Evolutionary conservation across 73 alveolate genomes (phyloP).

Genomic region (Durusdinium trenchii): DNA sequence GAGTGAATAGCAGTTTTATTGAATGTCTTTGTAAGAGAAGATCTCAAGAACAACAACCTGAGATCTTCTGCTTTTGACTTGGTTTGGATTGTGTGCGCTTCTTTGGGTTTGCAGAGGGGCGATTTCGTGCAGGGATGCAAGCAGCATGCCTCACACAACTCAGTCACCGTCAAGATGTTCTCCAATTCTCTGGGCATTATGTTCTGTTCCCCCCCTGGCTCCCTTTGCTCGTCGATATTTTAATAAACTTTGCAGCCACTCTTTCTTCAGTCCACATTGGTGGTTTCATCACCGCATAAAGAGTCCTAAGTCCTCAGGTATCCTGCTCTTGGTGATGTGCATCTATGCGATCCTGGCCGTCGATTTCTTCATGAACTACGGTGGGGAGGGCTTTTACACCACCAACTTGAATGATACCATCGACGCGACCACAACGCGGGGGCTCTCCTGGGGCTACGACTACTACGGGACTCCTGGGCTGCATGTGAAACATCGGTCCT

Average conservation of each 20-base stretch:
- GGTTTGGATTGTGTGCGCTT: no score
- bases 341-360: constrained; percentile 89
- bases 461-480: no score
- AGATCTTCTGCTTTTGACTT: no score
- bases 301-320: not conserved
- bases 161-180: no score
- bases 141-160: no score
- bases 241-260: not conserved
- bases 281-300: not conserved
- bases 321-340: constrained; percentile 35
- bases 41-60: no score
- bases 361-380: constrained; percentile 77
- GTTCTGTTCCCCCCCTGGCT: not conserved
- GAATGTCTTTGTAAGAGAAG: no score
- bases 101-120: no score
- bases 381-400: constrained; percentile 38
- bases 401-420: constrained; percentile 16
- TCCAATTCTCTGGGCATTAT: no score
- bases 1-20: no score
- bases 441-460: constrained; percentile 11
- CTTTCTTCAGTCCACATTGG: not conserved
- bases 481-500: no score
- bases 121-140: no score
- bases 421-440: constrained; percentile 30
- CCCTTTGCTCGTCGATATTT: not conserved